Evolutionary conservation across 345 rosid genomes (phyloP), one percentile per base, ranked within the genome.

Genomic region (Melaleuca alternifolia): DNA sequence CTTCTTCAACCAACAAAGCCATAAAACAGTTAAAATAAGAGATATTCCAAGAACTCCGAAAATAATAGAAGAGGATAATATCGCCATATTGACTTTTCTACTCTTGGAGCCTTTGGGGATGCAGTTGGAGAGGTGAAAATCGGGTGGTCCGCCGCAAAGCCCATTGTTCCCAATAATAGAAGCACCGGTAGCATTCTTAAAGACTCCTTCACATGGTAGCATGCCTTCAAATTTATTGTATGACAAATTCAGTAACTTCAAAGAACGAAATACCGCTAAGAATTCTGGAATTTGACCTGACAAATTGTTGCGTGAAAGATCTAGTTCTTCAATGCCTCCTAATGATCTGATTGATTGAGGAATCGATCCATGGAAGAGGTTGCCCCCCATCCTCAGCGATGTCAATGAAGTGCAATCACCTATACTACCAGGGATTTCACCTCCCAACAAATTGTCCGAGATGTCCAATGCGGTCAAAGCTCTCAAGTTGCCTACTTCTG

Each of bases 111-210:
- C 24, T 57, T 57, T 57, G 28, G 62, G 24, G 24, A 57, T 24
- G 28, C 15, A 57, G 0, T 24, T 11, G 62, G 30, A 14, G n/a
- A 56, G 62, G 26, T 24, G 62, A 57, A 57, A 57, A 10, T 57
- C 14, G 10, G 0, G 0, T 0, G 24, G 6, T 57, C 14, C 62
- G 0, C 62, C 62, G 11, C 62, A 57, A 0, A 57, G 62, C 62
- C 10, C 14, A 10, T 57, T 57, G 62, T 57, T 57, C 3, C 62
- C 30, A 24, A 57, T 13, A 57, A 57, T 12, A 57, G 0, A 57
- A 57, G 14, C 24, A 24, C 2, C 0, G 0, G 0, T 24, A 5
- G 30, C 62, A 57, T 57, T 57, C 62, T 57, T 57, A 57, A 57
- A 24, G 6, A 57, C 62, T 57, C 62, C 28, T 0, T 57, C 62